These are phyloP conservation scores for Coemansia furcata DNA, from an alignment of 192 early-diverging fungal genomes.

Conservation along the genomic window DNA sequence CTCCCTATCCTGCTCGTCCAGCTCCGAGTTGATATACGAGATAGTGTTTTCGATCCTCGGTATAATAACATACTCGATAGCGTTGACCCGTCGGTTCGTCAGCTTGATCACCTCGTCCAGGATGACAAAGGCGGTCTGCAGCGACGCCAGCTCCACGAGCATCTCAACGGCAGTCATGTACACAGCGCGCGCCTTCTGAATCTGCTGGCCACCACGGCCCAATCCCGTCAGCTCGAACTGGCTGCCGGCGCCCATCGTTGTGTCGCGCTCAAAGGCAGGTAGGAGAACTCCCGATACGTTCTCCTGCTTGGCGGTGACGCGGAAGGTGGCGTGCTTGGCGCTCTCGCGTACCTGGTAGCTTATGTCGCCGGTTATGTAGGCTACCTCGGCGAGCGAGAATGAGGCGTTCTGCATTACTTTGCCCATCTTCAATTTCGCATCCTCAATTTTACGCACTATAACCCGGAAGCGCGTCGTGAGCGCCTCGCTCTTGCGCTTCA, in stretches of 20 bases:
- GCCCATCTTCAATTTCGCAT: slow-evolving; percentile 98
- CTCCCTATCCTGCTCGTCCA: slow-evolving; percentile 98
- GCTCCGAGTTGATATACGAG: slow-evolving; percentile 90
- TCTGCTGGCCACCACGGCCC: slow-evolving; percentile 96
- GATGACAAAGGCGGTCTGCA: slow-evolving; percentile 99
- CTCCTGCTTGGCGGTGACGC: slow-evolving; percentile 88
- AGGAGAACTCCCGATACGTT: slow-evolving; percentile 98
- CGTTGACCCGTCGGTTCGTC: slow-evolving; percentile 98
- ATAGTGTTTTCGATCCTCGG: slow-evolving; percentile 98
- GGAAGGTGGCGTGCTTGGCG: slow-evolving; percentile 87
- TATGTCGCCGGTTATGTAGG: slow-evolving; percentile 96
- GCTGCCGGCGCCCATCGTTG: slow-evolving; percentile 52
- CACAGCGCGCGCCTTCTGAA: slow-evolving; percentile 90
- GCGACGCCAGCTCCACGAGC: slow-evolving; percentile 95
- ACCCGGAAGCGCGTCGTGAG: slow-evolving; percentile 91
- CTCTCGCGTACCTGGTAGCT: slow-evolving; percentile 96
- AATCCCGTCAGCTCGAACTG: slow-evolving; percentile 99
- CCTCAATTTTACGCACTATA: slow-evolving; percentile 96
- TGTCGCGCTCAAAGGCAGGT: slow-evolving; percentile 78
- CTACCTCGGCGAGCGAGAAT: slow-evolving; percentile 97
- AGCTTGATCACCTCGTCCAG: slow-evolving; percentile 99
- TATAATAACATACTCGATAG: slow-evolving; percentile 99
- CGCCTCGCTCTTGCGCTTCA: slow-evolving; percentile 98
- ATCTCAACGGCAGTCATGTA: slow-evolving; percentile 94
- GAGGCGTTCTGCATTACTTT: slow-evolving; percentile 97